Evolutionary conservation across 163 green algal species (phyloP), one percentile per base, ranked within the genome.

Genomic region (Chlorella variabilis): DNA sequence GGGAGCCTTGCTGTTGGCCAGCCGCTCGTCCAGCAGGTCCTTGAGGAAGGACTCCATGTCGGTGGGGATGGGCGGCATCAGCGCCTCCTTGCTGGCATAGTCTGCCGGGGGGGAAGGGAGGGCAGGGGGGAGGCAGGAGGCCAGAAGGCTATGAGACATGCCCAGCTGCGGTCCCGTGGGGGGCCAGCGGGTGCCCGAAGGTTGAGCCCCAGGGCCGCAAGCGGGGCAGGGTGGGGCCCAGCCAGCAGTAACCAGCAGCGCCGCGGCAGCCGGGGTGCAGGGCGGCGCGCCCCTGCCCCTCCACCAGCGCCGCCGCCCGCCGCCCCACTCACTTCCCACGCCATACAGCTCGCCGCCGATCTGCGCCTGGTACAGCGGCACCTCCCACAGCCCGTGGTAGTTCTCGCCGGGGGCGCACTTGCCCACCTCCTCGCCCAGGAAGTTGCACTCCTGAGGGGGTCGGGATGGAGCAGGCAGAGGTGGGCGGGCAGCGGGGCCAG

Each of bases 281-380:
- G n/a, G n/a, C n/a, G n/a, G n/a, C n/a, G n/a, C n/a, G n/a, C n/a
- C n/a, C n/a, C n/a, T n/a, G n/a, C n/a, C n/a, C n/a, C n/a, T n/a
- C n/a, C n/a, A n/a, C n/a, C n/a, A n/a, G n/a, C n/a, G n/a, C n/a
- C n/a, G n/a, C n/a, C n/a, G n/a, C n/a, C n/a, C n/a, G n/a, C n/a
- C n/a, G n/a, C n/a, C n/a, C n/a, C n/a, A 68, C 73, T 80, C 56
- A 80, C 73, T 58, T 29, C 54, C 59, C 0, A 80, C 73, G n/a
- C 73, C 73, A 17, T 31, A 59, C 29, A 80, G 29, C 6, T 33
- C 13, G 8, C 45, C 75, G 39, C 58, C 58, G n/a, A 59, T 5
- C 75, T 81, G 75, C 31, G 41, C 39, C 75, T 81, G 75, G 75
- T 81, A 81, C 29, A 81, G 58, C 2, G 75, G 75, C 41, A 81